These are phyloP conservation scores for Xylaria sp. DNA, from an alignment of 2,329 filamentous ascomycete species.

Conservation along the genomic window DNA sequence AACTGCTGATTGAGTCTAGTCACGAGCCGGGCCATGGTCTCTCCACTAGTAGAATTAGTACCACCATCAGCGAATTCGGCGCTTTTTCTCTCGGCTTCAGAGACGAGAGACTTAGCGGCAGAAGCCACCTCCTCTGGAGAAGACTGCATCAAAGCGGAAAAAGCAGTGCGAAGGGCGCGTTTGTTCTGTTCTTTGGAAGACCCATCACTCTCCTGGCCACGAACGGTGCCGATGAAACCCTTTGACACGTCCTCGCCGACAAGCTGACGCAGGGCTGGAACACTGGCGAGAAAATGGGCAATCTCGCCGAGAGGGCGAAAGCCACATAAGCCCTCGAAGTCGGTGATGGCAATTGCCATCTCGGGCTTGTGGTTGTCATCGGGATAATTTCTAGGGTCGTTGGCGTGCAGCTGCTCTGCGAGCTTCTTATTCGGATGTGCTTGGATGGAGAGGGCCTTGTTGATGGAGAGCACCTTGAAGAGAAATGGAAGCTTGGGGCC, in stretches of 20 bases:
- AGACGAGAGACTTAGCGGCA: slow-evolving; percentile 75
- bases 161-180: slow-evolving; percentile 78
- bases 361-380: slow-evolving; percentile 99
- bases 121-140: slow-evolving; percentile 72
- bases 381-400: slow-evolving; percentile 93
- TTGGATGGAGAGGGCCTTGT: slow-evolving; percentile 96
- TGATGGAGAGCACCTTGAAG: slow-evolving; percentile 97
- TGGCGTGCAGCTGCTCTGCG: slow-evolving; percentile 86
- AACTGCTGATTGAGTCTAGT: slow-evolving; percentile 83
- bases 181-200: slow-evolving; percentile 71
- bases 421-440: slow-evolving; percentile 96
- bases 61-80: slow-evolving; percentile 80
- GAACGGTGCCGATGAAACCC: slow-evolving; percentile 64
- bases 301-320: slow-evolving; percentile 92
- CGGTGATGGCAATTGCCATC: slow-evolving; percentile 98
- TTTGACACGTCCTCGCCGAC: slow-evolving; percentile 73
- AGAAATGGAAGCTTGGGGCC: slow-evolving; percentile 89
- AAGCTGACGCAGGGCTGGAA: slow-evolving; percentile 72
- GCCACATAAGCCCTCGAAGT: slow-evolving; percentile 95
- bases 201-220: slow-evolving; percentile 61
- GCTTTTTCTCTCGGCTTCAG: slow-evolving; percentile 75
- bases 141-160: slow-evolving; percentile 84
- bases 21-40: slow-evolving; percentile 81
- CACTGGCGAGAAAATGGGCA: slow-evolving; percentile 74
- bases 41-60: slow-evolving; percentile 73